These are phyloP conservation scores for Xerocomus spinulosus DNA, from an alignment of 768 basidiomycete species.

Conservation along the genomic window DNA sequence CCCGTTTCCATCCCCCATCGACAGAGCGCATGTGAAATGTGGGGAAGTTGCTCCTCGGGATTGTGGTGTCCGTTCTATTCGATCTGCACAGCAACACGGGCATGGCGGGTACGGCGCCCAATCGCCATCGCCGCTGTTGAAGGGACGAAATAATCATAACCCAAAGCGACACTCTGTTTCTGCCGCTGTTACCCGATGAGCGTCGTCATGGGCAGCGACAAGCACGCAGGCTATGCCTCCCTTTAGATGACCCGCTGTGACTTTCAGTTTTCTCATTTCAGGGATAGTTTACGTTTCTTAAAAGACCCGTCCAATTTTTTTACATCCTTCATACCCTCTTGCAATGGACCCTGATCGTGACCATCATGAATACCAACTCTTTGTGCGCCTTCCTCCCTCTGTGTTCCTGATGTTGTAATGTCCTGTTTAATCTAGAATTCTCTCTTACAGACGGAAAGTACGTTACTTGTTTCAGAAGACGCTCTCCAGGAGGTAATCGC, in stretches of 20 bases:
- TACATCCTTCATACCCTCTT: conserved; percentile 12
- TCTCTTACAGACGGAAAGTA: conserved; percentile 8
- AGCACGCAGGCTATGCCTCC: conserved; percentile 8
- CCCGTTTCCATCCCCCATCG: conserved; percentile 11
- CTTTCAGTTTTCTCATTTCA: conserved; percentile 5
- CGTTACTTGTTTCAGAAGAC: conserved; percentile 13
- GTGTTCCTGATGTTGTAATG: conserved; percentile 17
- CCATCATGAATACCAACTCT: conserved; percentile 11
- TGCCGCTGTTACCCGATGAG: conserved; percentile 25
- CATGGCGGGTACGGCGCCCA: conserved; percentile 17
- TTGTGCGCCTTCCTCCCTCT: conserved; percentile 3
- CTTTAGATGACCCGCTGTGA: conserved; percentile 2
- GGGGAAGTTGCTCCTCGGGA: conserved; percentile 78
- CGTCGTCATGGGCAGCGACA: conserved; percentile 13
- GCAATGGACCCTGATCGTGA: conserved; percentile 18
- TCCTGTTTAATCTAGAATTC: conserved; percentile 9
- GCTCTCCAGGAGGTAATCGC: conserved; percentile 5
- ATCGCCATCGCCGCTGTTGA: conserved; percentile 23
- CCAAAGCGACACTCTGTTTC: conserved; percentile 25
- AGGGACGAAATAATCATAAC: conserved; percentile 24
- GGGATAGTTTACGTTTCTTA: conserved; percentile 13
- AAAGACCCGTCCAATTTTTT: neutral
- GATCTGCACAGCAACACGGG: conserved; percentile 24
- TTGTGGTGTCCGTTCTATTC: conserved; percentile 56
- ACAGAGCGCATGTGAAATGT: conserved; percentile 81